Conservation (phyloP, 2,329 filamentous ascomycete genomes). For the Macrophomina pseudophaseolina region DNA sequence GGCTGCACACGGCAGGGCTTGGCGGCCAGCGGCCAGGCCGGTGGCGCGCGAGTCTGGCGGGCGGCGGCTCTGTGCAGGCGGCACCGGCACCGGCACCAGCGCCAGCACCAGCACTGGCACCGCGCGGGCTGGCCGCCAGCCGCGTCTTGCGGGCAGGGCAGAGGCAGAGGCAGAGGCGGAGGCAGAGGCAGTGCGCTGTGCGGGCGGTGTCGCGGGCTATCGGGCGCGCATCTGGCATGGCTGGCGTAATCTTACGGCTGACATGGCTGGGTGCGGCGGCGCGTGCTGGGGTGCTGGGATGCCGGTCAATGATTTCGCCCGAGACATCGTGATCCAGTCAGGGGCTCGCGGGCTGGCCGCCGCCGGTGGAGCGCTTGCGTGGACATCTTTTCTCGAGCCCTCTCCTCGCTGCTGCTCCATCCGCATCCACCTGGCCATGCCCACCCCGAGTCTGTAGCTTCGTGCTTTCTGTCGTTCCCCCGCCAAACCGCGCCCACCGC, state of each 20-base stretch:
- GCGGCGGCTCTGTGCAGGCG: not conserved
- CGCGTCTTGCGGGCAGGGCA: not conserved
- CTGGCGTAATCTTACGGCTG: conserved; percentile 24
- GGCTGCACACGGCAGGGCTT: conserved; percentile 7
- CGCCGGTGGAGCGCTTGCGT: conserved; percentile 25
- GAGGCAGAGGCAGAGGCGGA: not conserved
- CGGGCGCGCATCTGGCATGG: conserved; percentile 17
- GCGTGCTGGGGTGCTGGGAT: conserved; percentile 6
- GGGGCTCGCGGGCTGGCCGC: conserved; percentile 23
- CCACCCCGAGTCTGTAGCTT: conserved; percentile 19
- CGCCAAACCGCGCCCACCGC: conserved; percentile 22
- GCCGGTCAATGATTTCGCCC: conserved; percentile 15
- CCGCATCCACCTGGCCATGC: conserved; percentile 23
- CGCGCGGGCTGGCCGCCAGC: not conserved
- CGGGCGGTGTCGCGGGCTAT: not conserved
- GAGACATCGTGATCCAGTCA: conserved; percentile 24
- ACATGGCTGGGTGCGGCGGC: conserved; percentile 24
- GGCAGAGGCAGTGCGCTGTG: not conserved
- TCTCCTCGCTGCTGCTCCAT: conserved; percentile 12
- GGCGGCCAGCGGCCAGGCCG: not conserved
- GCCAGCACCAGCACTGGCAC: not conserved
- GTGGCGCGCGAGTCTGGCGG: not conserved
- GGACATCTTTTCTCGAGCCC: conserved; percentile 25
- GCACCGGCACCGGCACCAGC: not conserved
- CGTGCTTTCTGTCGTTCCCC: conserved; percentile 22